phyloP scores from a whole-genome alignment of 495 filamentous ascomycete genomes.

The Aspergillus affinis region DNA sequence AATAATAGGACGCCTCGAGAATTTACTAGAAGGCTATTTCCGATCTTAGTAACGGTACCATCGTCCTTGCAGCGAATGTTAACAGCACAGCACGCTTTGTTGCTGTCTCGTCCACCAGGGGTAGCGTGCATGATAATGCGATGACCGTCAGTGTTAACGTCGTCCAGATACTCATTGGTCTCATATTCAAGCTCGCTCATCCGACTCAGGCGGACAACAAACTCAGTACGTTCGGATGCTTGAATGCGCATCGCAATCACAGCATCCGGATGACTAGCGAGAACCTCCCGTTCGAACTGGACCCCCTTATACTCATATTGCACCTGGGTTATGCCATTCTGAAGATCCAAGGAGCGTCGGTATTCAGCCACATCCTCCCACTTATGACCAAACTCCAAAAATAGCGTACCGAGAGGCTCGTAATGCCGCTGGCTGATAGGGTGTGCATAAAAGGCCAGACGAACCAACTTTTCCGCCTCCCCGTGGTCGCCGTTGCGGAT shows the following conservation, averaged over 20 bases:
- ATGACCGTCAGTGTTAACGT: slow-evolving; percentile 21
- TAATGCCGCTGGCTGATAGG: slow-evolving; percentile 49
- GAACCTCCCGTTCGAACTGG: slow-evolving; percentile 31
- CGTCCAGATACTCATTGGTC: slow-evolving; percentile 43
- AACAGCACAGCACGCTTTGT: slow-evolving; percentile 35
- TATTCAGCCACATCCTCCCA: slow-evolving; percentile 34
- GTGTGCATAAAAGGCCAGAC: slow-evolving; percentile 40
- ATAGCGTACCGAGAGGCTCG: slow-evolving; percentile 45
- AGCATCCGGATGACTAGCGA: slow-evolving; percentile 42
- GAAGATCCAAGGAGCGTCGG: slow-evolving; percentile 44
- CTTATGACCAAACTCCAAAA: slow-evolving; percentile 45
- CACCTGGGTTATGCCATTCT: slow-evolving; percentile 34
- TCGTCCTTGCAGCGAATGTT: slow-evolving; percentile 22
- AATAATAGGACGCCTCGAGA: slow-evolving; percentile 32
- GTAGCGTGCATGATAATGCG: slow-evolving; percentile 41
- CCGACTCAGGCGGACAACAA: slow-evolving; percentile 29
- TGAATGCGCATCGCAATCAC: slow-evolving; percentile 43
- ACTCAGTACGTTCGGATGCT: slow-evolving; percentile 28
- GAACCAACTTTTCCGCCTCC: slow-evolving; percentile 42
- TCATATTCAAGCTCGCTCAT: slow-evolving; percentile 40
- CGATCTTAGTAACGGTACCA: slow-evolving; percentile 26
- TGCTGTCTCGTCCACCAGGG: slow-evolving; percentile 35
- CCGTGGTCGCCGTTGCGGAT: slow-evolving; percentile 41
- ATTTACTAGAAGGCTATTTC: slow-evolving; percentile 33
- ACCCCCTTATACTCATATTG: slow-evolving; percentile 36